Conservation (phyloP, 768 basidiomycete genomes). For the Hirschioporus abietinus region DNA sequence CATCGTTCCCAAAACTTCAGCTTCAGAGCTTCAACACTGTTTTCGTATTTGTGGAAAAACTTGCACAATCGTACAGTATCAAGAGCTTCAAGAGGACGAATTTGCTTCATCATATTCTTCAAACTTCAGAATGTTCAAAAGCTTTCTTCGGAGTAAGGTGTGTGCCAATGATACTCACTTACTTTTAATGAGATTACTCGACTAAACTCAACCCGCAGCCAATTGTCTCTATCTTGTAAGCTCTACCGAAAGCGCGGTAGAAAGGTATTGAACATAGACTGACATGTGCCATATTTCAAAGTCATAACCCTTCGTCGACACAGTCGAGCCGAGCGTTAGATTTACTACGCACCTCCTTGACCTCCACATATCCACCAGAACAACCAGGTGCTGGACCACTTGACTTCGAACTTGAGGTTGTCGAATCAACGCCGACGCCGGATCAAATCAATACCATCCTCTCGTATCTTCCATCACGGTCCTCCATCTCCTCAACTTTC, state of each 20-base stretch:
- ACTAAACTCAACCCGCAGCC: background rate
- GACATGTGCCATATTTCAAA: slow-evolving; percentile 19
- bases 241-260: background rate
- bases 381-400: slow-evolving; percentile 46
- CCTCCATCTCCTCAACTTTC: slow-evolving; percentile 32
- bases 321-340: slow-evolving; percentile 57
- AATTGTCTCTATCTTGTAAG: slow-evolving; percentile 3
- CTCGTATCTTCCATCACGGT: slow-evolving; percentile 41
- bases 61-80: too few relatives aligned
- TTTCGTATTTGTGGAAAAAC: too few relatives aligned
- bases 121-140: background rate
- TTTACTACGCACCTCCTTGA: slow-evolving; percentile 53
- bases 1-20: too few relatives aligned
- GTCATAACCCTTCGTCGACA: slow-evolving; percentile 62
- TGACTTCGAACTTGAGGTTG: slow-evolving; percentile 64
- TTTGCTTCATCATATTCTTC: background rate
- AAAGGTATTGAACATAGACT: background rate
- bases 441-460: slow-evolving; percentile 68
- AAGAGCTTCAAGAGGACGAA: background rate
- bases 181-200: too few relatives aligned
- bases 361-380: slow-evolving; percentile 55
- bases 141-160: slow-evolving; percentile 3
- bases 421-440: slow-evolving; percentile 53
- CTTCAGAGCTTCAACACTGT: too few relatives aligned
- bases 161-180: background rate